These are phyloP conservation scores for Clarireedia monteithiana DNA, from an alignment of 2,329 filamentous ascomycete species.

Conservation along the genomic window DNA sequence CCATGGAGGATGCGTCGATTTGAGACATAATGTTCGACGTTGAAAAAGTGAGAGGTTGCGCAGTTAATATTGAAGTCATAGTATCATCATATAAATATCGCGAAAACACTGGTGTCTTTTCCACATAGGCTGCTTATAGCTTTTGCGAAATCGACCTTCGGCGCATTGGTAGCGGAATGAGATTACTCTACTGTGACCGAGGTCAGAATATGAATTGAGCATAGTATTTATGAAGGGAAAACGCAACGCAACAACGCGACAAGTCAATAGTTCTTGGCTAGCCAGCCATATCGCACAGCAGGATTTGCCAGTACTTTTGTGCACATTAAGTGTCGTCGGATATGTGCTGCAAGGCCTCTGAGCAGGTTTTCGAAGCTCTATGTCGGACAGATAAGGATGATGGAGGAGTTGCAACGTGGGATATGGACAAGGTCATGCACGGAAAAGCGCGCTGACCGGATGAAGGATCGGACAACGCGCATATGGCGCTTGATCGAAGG, in stretches of 20 bases:
- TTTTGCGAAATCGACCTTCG: not conserved
- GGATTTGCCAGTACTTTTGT: not conserved
- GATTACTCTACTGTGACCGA: slow-evolving; percentile 9
- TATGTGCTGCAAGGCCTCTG: slow-evolving; percentile 7
- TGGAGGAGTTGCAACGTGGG: slow-evolving; percentile 8
- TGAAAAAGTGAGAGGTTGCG: slow-evolving; percentile 22
- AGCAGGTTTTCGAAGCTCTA: not conserved
- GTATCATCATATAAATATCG: slow-evolving; percentile 12
- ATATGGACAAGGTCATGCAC: slow-evolving; percentile 6
- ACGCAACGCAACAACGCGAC: not conserved
- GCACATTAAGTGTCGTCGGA: slow-evolving; percentile 3
- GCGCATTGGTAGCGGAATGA: slow-evolving; percentile 2
- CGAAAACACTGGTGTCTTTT: not conserved
- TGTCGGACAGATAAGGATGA: slow-evolving; percentile 4
- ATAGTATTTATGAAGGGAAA: not conserved
- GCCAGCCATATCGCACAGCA: slow-evolving; percentile 4
- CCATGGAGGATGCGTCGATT: slow-evolving; percentile 20
- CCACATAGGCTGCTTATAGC: not conserved
- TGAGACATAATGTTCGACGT: slow-evolving; percentile 22
- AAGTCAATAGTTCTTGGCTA: not conserved
- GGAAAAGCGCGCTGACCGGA: slow-evolving; percentile 3
- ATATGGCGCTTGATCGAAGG: slow-evolving; percentile 4
- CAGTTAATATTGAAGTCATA: slow-evolving; percentile 29
- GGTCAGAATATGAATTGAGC: slow-evolving; percentile 5
- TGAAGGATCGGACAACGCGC: slow-evolving; percentile 1